Evolutionary conservation across 148 eudicot genomes (phyloP), one percentile per base, ranked within the genome.

Genomic region (Amaranthus cruentus): DNA sequence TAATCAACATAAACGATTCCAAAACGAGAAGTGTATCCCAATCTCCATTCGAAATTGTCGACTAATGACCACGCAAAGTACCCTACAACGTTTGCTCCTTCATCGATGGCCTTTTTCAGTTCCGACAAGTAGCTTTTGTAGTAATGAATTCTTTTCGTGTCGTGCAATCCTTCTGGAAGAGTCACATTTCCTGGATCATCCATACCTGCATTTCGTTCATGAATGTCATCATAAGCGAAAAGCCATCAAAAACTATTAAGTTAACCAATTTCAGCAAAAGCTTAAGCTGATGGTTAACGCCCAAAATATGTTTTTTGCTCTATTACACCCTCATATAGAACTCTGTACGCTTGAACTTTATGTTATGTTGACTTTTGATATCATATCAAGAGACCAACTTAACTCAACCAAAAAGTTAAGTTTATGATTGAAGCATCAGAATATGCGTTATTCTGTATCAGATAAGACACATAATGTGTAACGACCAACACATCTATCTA

Each of bases 41-140:
- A 58, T 78, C 89, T 84, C 98, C 98, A 94, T 72, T 94, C 96
- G 15, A 94, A 94, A 77, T 94, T 94, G 80, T 94, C 98, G 0
- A 94, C 82, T 77, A 94, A 88, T 8, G 98, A 91, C 98, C 98
- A 94, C 0, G 96, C 97, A 61, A 94, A 94, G 80, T 94, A 94
- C 74, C 98, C 98, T 6, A 74, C 71, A 6, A 94, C 90, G 66
- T 91, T 94, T 13, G 95, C 96, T 56, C 98, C 98, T 6, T 88
- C 90, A 18, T 91, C 89, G 1, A 91, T 77, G 4, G 96, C 77
- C 85, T 76, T 83, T 84, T 87, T 94, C 10, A 94, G 80, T 74
- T 81, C 71, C 11, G 48, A 5, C 66, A 94, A 43, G 79, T 94
- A 95, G 50, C 84, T 86, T 79, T 55, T 87, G 81, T 91, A 92